phyloP scores from a whole-genome alignment of 2,329 filamentous ascomycete species.

The Colletotrichum phormii region DNA sequence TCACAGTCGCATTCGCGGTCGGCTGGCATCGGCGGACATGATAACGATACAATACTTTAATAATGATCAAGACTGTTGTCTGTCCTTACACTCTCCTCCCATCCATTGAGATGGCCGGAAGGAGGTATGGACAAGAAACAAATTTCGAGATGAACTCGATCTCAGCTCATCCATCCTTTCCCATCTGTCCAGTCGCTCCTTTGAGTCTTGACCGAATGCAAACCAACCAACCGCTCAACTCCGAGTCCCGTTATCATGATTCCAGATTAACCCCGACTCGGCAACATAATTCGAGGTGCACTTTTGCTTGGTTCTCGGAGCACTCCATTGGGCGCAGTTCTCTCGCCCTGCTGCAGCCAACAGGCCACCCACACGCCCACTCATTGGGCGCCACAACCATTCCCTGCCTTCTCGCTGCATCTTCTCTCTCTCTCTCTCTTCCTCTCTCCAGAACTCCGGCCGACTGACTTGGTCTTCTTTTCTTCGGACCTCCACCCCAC shows the following conservation, averaged over 20 bases:
- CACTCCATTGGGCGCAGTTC: background rate
- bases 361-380: background rate
- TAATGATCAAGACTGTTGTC: conserved; percentile 8
- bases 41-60: conserved; percentile 16
- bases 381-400: conserved; percentile 12
- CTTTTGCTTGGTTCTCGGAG: background rate
- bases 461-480: background rate
- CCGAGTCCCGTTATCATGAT: conserved; percentile 7
- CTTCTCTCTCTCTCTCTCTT: background rate
- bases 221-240: background rate
- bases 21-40: conserved; percentile 4
- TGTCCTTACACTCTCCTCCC: background rate
- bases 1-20: background rate
- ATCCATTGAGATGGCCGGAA: background rate
- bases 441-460: background rate
- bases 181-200: background rate
- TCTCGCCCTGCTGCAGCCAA: conserved; percentile 15
- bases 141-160: background rate
- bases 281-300: background rate
- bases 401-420: background rate
- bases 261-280: background rate
- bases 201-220: background rate
- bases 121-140: background rate
- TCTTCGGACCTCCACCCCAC: background rate
- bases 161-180: background rate